These are phyloP conservation scores for Mycosphaerella sp. DNA, from an alignment of 2,329 filamentous ascomycete species.

Conservation along the genomic window DNA sequence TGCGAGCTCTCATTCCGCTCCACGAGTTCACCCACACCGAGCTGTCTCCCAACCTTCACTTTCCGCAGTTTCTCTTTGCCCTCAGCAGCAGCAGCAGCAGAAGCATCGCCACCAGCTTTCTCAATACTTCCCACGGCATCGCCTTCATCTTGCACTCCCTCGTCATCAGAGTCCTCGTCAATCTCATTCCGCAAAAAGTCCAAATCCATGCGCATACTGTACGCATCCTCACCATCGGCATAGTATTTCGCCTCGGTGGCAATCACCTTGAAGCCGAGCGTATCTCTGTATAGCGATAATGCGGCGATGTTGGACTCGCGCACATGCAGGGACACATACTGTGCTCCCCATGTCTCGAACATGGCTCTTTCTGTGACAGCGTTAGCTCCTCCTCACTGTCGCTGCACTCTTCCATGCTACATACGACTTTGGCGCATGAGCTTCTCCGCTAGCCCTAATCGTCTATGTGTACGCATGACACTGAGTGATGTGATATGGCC, in stretches of 20 bases:
- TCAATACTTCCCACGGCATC: constrained; percentile 24
- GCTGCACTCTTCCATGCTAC: constrained; percentile 34
- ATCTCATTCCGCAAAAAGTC: constrained; percentile 48
- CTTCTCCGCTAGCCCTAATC: constrained; percentile 91
- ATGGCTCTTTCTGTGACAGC: constrained; percentile 70
- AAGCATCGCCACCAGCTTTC: constrained; percentile 10
- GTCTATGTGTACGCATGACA: constrained; percentile 91
- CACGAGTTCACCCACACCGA: constrained; percentile 71
- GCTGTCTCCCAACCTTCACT: constrained; percentile 72
- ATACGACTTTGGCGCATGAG: constrained; percentile 92
- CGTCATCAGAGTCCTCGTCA: constrained; percentile 38
- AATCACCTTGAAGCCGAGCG: constrained; percentile 79
- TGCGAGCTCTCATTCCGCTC: constrained; percentile 40
- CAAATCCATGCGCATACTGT: constrained; percentile 85
- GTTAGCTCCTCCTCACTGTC: constrained; percentile 5
- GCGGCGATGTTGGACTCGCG: constrained; percentile 90
- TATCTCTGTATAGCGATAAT: constrained; percentile 85
- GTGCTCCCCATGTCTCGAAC: constrained; percentile 86
- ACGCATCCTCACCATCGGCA: constrained; percentile 94
- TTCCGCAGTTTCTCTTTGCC: constrained; percentile 61
- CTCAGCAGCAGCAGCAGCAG: constrained; percentile 17
- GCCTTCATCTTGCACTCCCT: constrained; percentile 36
- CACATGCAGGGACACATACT: constrained; percentile 94
- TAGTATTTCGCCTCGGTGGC: constrained; percentile 89
- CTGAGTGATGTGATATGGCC: constrained; percentile 93